phyloP scores from a whole-genome alignment of 2,329 filamentous ascomycete genomes.

The Dactylellina parvicollis region DNA sequence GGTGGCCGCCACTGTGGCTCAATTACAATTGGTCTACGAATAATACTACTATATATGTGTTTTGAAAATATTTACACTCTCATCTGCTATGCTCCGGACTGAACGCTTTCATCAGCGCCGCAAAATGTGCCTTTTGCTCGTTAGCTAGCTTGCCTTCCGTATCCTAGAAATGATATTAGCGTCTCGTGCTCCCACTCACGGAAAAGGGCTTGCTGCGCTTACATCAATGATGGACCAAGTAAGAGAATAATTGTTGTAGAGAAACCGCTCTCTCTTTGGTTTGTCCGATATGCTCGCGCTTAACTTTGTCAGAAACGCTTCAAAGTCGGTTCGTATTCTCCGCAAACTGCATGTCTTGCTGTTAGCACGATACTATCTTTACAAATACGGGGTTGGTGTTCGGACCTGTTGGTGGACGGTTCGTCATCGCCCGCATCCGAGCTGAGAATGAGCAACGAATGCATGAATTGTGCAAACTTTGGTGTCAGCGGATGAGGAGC shows the following conservation, averaged over 20 bases:
- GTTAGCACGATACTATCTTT: slow-evolving; percentile 1
- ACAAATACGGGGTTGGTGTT: neutral
- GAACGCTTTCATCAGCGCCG: slow-evolving; percentile 70
- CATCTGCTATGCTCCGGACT: slow-evolving; percentile 44
- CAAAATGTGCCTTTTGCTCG: slow-evolving; percentile 81
- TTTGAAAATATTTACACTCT: slow-evolving; percentile 10
- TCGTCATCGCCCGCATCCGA: slow-evolving; percentile 94
- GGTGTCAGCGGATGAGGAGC: slow-evolving; percentile 93
- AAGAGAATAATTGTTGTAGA: slow-evolving; percentile 96
- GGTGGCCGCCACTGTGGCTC: neutral
- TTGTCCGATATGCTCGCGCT: slow-evolving; percentile 78
- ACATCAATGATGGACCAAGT: slow-evolving; percentile 90
- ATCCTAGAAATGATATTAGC: slow-evolving; percentile 61
- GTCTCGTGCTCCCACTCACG: no score
- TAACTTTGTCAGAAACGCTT: slow-evolving; percentile 80
- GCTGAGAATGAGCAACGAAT: slow-evolving; percentile 83
- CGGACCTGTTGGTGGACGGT: slow-evolving; percentile 73
- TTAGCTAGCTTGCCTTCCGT: slow-evolving; percentile 75
- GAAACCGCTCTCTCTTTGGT: slow-evolving; percentile 83
- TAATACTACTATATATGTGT: no score
- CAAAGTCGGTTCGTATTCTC: slow-evolving; percentile 81
- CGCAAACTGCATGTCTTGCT: slow-evolving; percentile 68
- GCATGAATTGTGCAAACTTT: slow-evolving; percentile 90
- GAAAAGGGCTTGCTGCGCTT: slow-evolving; percentile 55
- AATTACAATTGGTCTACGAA: neutral